These are phyloP conservation scores for Clathrospora elynae DNA, from an alignment of 2,329 filamentous ascomycete species.

Conservation along the genomic window DNA sequence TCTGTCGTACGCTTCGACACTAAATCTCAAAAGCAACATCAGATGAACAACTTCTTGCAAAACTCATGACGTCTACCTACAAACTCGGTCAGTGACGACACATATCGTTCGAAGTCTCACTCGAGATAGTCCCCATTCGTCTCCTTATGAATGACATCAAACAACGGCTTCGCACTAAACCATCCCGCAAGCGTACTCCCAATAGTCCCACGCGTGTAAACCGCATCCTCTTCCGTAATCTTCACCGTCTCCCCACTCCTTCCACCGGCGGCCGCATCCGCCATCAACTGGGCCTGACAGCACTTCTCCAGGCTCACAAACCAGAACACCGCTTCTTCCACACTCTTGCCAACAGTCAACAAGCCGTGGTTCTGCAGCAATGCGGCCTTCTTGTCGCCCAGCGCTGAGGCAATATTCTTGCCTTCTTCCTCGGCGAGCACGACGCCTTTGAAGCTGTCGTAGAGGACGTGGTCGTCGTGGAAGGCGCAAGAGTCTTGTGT, in stretches of 20 bases:
- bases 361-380: slow-evolving; percentile 61
- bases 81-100: no score
- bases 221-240: slow-evolving; percentile 70
- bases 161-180: slow-evolving; percentile 73
- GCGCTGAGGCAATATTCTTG: slow-evolving; percentile 55
- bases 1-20: no score
- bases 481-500: slow-evolving; percentile 64
- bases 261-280: slow-evolving; percentile 63
- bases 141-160: slow-evolving; percentile 70
- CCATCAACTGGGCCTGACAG: slow-evolving; percentile 59
- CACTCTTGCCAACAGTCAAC: slow-evolving; percentile 55
- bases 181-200: slow-evolving; percentile 65
- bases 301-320: slow-evolving; percentile 60
- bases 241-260: slow-evolving; percentile 68
- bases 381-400: slow-evolving; percentile 58
- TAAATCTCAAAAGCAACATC: no score
- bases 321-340: slow-evolving; percentile 61
- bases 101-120: no score
- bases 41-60: no score
- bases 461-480: slow-evolving; percentile 59
- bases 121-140: slow-evolving; percentile 61
- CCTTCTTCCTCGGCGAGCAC: slow-evolving; percentile 60
- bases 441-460: slow-evolving; percentile 59
- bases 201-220: slow-evolving; percentile 68
- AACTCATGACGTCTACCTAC: no score